phyloP scores from a whole-genome alignment of 176 grass and related monocot genomes.

The Bromus sterilis region DNA sequence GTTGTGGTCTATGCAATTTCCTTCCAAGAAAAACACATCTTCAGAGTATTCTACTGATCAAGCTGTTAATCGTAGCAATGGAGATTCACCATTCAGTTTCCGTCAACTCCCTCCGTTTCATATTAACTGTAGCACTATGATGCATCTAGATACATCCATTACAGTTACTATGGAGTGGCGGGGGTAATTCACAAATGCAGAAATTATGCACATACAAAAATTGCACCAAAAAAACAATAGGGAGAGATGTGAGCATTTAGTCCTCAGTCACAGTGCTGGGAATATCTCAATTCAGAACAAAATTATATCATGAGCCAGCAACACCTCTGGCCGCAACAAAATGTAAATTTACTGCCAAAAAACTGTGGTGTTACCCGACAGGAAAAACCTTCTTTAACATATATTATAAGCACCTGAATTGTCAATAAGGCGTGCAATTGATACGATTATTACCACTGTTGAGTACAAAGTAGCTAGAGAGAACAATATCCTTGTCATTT shows the following conservation, averaged over 20 bases:
- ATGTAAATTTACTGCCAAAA: conserved; percentile 2
- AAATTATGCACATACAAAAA: not conserved
- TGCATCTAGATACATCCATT: no score
- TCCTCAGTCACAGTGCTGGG: conserved; percentile 1
- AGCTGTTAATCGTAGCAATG: not conserved
- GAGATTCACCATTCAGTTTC: not conserved
- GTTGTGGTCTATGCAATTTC: not conserved
- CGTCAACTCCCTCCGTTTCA: not conserved
- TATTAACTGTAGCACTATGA: no score
- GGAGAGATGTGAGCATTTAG: not conserved
- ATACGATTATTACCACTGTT: conserved; percentile 27
- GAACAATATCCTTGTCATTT: conserved; percentile 49
- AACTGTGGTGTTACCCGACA: conserved; percentile 4
- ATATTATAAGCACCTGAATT: conserved; percentile 24
- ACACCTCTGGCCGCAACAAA: conserved; percentile 1
- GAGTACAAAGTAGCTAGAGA: conserved; percentile 2
- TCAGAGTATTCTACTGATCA: not conserved
- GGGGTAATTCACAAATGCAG: not conserved
- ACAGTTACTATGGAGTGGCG: no score
- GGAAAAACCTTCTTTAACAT: conserved; percentile 30
- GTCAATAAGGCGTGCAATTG: not conserved
- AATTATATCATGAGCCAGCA: not conserved
- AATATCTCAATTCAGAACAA: conserved; percentile 11
- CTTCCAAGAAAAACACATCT: not conserved
- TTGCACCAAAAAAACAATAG: not conserved